These are phyloP conservation scores for Boletus huronensis DNA, from an alignment of 768 basidiomycete genomes.

Conservation along the genomic window DNA sequence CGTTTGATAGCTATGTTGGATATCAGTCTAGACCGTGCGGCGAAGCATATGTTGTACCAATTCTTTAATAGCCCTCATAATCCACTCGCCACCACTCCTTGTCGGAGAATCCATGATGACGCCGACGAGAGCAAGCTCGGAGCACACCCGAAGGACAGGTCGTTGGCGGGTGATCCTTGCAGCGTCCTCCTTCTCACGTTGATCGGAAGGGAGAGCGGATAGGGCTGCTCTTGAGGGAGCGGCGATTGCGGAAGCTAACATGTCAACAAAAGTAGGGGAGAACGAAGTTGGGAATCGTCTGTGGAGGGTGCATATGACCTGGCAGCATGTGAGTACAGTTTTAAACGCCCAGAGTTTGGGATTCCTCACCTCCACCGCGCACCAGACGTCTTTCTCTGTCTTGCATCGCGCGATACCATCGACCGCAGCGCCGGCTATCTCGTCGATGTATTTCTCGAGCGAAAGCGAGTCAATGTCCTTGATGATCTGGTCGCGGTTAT, in stretches of 20 bases:
- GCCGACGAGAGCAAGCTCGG: constrained; percentile 87
- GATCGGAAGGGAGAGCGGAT: constrained; percentile 61
- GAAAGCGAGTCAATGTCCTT: constrained; percentile 90
- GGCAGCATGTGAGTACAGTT: constrained; percentile 1
- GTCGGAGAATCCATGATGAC: constrained; percentile 70
- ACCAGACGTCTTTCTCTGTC: constrained; percentile 89
- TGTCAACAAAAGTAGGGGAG: constrained; percentile 63
- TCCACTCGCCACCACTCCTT: constrained; percentile 79
- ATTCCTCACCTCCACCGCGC: constrained; percentile 78
- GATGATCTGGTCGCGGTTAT: constrained; percentile 81
- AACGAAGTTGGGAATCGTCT: constrained; percentile 81
- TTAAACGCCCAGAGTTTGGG: neutral
- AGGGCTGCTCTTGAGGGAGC: constrained; percentile 57
- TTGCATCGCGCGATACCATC: constrained; percentile 88
- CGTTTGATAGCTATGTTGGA: constrained; percentile 70
- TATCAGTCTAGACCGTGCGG: constrained; percentile 13
- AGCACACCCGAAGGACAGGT: constrained; percentile 79
- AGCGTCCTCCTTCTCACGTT: constrained; percentile 90
- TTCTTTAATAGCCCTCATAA: constrained; percentile 84
- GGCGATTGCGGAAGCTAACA: constrained; percentile 54
- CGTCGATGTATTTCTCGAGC: constrained; percentile 94
- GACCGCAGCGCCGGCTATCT: constrained; percentile 80
- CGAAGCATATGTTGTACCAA: constrained; percentile 51
- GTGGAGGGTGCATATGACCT: constrained; percentile 90
- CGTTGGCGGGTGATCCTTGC: constrained; percentile 77